Evolutionary conservation across 2,329 filamentous ascomycete genomes (phyloP).

Genomic region (Pseudocercospora ulei): DNA sequence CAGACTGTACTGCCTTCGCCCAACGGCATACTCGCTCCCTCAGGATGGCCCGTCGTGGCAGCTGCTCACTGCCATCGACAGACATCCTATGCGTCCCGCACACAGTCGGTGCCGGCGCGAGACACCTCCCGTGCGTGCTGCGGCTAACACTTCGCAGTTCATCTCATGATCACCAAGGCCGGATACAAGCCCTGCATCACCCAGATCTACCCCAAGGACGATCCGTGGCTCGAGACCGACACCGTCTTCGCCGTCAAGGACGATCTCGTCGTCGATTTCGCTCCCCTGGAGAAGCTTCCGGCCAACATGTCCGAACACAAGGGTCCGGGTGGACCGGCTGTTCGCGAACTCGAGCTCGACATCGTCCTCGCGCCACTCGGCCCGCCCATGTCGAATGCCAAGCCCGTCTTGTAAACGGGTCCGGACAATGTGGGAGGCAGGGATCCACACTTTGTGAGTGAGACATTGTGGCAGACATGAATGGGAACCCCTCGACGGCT

Average conservation of each 20-base stretch:
- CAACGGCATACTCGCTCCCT: slow-evolving; percentile 62
- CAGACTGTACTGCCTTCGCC: slow-evolving; percentile 65
- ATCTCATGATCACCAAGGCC: slow-evolving; percentile 19
- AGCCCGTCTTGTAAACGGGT: slow-evolving; percentile 16
- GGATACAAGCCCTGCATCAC: slow-evolving; percentile 25
- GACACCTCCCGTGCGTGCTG: background rate
- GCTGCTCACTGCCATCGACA: slow-evolving; percentile 47
- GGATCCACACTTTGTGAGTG: too few species aligned
- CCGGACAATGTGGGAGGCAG: background rate
- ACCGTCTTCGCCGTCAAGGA: slow-evolving; percentile 55
- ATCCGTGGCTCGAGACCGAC: slow-evolving; percentile 50
- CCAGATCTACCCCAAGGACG: slow-evolving; percentile 51
- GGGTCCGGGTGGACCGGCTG: slow-evolving; percentile 29
- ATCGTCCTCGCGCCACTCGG: slow-evolving; percentile 45
- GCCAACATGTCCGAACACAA: slow-evolving; percentile 40
- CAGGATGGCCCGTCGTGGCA: slow-evolving; percentile 52
- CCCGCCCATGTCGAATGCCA: slow-evolving; percentile 16
- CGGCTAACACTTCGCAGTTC: background rate
- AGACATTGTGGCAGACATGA: too few species aligned
- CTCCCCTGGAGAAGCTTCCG: slow-evolving; percentile 45
- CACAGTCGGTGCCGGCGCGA: slow-evolving; percentile 44
- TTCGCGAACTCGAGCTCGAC: slow-evolving; percentile 51
- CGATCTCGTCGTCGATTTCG: slow-evolving; percentile 50
- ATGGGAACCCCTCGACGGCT: too few species aligned
- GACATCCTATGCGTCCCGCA: slow-evolving; percentile 52